Evolutionary conservation across 345 rosid genomes (phyloP).

Genomic region (Psidium guajava): DNA sequence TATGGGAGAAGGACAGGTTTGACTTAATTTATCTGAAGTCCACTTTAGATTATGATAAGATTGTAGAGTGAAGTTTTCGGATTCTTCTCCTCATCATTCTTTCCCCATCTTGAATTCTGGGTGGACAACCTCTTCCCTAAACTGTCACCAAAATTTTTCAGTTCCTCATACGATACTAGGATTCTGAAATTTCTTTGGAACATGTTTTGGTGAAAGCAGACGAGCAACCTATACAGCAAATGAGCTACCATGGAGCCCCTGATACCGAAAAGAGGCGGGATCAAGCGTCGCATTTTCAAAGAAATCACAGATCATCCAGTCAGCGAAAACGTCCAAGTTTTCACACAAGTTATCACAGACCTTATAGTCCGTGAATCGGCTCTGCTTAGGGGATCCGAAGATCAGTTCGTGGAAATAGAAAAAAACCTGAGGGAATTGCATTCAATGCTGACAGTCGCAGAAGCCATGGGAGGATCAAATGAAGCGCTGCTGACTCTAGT

Average conservation of each 20-base stretch:
- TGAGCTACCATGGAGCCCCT: background rate
- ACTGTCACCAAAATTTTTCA: background rate
- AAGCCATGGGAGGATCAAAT: background rate
- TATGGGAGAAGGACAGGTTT: background rate
- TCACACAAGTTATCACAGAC: background rate
- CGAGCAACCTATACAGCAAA: background rate
- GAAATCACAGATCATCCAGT: background rate
- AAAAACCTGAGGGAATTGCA: background rate
- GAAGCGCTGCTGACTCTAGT: background rate
- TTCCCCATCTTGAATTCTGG: background rate
- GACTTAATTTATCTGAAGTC: background rate
- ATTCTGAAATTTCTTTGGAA: background rate
- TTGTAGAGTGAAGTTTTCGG: background rate
- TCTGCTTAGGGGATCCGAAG: background rate
- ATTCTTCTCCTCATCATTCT: background rate
- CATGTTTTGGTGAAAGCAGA: background rate
- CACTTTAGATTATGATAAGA: no score
- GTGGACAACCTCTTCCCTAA: background rate
- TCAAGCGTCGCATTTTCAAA: fast-evolving
- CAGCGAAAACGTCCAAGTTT: background rate
- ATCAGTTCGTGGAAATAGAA: background rate
- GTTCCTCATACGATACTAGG: background rate
- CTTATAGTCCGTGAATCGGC: background rate
- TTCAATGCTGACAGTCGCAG: background rate
- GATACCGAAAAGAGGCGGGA: background rate